A percentile compares a stretch with the other conserved stretches of the same genome.
Evolutionary conservation across 345 rosid genomes (phyloP).

Genomic region (Camelina neglecta): DNA sequence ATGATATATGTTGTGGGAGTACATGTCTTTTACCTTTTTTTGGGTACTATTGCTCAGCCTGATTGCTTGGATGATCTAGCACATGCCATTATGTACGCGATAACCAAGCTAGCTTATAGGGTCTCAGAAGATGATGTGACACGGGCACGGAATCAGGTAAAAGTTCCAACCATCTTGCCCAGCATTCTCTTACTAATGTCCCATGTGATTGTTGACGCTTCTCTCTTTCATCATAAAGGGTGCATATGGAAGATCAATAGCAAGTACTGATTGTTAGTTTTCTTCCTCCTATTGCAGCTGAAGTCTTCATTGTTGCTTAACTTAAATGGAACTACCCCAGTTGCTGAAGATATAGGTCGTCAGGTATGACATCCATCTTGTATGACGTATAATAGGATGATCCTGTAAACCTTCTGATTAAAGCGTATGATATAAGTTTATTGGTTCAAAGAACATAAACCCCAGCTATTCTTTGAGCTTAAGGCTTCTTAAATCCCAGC

Average conservation of each 20-base stretch:
- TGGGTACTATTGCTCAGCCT: constrained; percentile 7
- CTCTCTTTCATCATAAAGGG: not conserved
- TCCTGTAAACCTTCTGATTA: not conserved
- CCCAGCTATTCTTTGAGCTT: not conserved
- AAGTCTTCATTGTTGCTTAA: constrained; percentile 89
- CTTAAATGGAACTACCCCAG: constrained; percentile 86
- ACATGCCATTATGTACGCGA: constrained; percentile 84
- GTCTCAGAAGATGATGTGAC: constrained; percentile 93
- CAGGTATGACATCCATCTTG: constrained; percentile 1
- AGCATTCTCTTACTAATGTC: not conserved
- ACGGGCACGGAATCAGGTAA: constrained; percentile 95
- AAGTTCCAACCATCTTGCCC: not conserved
- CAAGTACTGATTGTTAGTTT: not conserved
- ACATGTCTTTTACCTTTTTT: not conserved
- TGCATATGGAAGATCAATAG: not conserved
- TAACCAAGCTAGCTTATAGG: constrained; percentile 72
- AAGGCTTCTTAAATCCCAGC: too few relatives aligned
- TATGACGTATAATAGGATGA: not conserved
- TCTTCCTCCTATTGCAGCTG: constrained; percentile 56
- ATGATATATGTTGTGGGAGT: not conserved
- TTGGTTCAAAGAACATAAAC: not conserved
- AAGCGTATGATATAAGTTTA: not conserved
- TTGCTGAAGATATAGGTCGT: constrained; percentile 52
- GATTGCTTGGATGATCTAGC: constrained; percentile 87
- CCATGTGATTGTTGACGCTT: not conserved